Conservation (phyloP, 208 protist species). For the Trichomonas tenax region DNA sequence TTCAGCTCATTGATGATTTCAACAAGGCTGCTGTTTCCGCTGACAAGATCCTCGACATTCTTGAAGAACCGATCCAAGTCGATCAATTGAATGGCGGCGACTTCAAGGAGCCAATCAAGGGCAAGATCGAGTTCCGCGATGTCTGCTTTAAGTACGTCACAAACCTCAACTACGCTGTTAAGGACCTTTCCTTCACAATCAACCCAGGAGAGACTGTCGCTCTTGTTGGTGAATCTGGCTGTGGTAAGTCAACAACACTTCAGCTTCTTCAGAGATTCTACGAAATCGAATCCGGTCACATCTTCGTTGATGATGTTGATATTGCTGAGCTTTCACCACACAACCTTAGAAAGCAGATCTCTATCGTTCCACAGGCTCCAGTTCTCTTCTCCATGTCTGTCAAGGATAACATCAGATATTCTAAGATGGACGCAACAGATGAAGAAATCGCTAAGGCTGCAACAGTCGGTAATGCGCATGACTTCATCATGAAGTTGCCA, state of each 20-base stretch:
- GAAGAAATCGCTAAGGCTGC: conserved; percentile 35
- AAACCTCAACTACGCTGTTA: conserved; percentile 32
- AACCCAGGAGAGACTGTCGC: conserved; percentile 37
- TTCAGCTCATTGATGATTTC: no score
- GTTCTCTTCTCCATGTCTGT: conserved; percentile 41
- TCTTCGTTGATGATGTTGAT: conserved; percentile 47
- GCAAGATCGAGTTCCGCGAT: conserved; percentile 44
- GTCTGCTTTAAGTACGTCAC: conserved; percentile 45
- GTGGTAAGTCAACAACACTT: conserved; percentile 55
- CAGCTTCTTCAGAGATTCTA: conserved; percentile 52
- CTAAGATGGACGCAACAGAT: conserved; percentile 22
- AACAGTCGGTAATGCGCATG: conserved; percentile 40
- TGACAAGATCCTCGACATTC: no score
- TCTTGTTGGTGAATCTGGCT: conserved; percentile 50
- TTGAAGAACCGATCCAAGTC: no score
- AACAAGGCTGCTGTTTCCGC: no score
- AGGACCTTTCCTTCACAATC: conserved; percentile 31
- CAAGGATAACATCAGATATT: conserved; percentile 41
- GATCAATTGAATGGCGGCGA: no score
- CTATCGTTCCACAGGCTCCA: conserved; percentile 40
- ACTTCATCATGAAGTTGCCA: conserved; percentile 40
- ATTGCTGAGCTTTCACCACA: conserved; percentile 37
- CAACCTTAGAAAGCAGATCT: conserved; percentile 38
- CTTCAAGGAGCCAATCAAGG: not conserved
- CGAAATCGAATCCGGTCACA: conserved; percentile 39